Evolutionary conservation across 495 filamentous ascomycete genomes (phyloP).

Genomic region (Penicillium simplicissimum): DNA sequence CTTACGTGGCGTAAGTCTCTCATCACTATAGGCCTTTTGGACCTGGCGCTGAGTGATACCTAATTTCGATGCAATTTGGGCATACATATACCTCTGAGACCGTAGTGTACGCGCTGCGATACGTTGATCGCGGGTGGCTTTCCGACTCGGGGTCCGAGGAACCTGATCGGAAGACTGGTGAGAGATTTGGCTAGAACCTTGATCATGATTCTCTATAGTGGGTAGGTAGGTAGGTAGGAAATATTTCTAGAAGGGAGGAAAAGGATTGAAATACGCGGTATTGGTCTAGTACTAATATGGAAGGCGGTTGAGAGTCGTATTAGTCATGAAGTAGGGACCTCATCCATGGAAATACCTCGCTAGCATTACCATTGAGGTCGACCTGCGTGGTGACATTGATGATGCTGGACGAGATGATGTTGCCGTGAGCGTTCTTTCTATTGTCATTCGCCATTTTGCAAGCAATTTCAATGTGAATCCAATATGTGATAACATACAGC

Average conservation of each 20-base stretch:
- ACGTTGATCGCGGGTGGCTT: constrained; percentile 4
- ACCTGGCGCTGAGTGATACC: constrained; percentile 23
- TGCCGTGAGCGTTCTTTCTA: not conserved
- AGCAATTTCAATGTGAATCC: not conserved
- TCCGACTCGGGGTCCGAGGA: not conserved
- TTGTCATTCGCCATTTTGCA: not conserved
- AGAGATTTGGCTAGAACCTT: not conserved
- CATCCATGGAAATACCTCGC: not conserved
- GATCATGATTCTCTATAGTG: not conserved
- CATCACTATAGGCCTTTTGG: constrained; percentile 23
- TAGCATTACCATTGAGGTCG: not conserved
- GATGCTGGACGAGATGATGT: not conserved
- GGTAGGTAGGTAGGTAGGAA: not conserved
- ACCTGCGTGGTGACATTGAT: not conserved
- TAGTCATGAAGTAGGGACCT: not conserved
- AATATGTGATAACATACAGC: not conserved
- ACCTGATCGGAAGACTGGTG: not conserved
- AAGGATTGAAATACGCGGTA: not conserved
- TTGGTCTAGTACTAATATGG: not conserved
- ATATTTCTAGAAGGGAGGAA: not conserved
- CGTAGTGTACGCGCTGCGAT: constrained; percentile 7
- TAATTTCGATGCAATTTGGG: constrained; percentile 23
- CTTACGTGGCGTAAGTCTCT: constrained; percentile 22
- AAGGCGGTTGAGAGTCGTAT: not conserved
- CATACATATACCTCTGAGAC: constrained; percentile 10